phyloP scores from a whole-genome alignment of 176 grass and related monocot species.

The Elymus sibiricus region DNA sequence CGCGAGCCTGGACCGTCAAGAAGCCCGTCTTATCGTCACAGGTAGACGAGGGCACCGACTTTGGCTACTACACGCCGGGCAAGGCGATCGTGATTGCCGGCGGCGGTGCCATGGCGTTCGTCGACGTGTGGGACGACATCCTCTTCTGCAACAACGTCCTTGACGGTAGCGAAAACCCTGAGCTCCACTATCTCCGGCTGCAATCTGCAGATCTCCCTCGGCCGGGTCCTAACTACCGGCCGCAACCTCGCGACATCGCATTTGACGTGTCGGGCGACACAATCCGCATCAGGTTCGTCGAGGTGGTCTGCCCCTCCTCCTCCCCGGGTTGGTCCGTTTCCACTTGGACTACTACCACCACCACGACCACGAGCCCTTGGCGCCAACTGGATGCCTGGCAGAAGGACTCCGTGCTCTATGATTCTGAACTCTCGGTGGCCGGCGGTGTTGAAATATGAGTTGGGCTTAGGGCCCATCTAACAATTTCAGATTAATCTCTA shows the following conservation, averaged over 20 bases:
- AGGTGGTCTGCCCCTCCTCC: neutral
- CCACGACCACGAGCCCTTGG: neutral
- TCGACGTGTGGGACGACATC: neutral
- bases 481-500: too few relatives aligned
- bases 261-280: neutral
- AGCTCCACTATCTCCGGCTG: neutral
- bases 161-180: neutral
- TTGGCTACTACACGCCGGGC: neutral
- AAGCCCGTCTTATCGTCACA: neutral
- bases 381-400: neutral
- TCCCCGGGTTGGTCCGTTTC: neutral
- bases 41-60: neutral
- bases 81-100: neutral
- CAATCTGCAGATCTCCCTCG: neutral
- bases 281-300: neutral
- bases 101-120: neutral
- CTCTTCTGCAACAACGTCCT: neutral
- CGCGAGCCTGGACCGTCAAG: neutral
- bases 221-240: neutral
- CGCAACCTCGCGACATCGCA: neutral
- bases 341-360: neutral
- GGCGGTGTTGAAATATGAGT: too few relatives aligned
- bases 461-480: too few relatives aligned
- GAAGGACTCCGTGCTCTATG: neutral
- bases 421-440: neutral